Evolutionary conservation across 1,284 basidiomycete species (phyloP).

Genomic region (Volvariella volvacea): DNA sequence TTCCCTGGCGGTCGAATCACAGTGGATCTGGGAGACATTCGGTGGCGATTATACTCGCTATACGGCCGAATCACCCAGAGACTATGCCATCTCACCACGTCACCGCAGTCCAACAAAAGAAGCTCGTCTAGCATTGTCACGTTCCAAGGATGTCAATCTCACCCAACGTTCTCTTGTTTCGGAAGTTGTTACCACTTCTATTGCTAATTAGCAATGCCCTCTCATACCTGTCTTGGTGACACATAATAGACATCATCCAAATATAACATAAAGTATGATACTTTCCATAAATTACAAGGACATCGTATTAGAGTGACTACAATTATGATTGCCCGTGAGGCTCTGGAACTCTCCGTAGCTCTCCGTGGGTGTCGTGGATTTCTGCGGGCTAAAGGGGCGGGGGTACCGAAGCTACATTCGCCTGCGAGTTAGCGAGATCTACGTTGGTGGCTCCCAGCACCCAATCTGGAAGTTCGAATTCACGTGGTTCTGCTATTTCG

Average conservation of each 20-base stretch:
- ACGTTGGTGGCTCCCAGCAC: too few species aligned
- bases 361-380: too few species aligned
- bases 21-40: slow-evolving; percentile 22
- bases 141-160: slow-evolving; percentile 33
- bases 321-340: background rate
- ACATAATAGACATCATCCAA: too few species aligned
- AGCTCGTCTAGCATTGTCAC: slow-evolving; percentile 35
- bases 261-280: slow-evolving; percentile 1
- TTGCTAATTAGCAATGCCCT: slow-evolving; percentile 4
- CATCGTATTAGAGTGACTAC: background rate
- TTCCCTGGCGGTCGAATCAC: too few species aligned
- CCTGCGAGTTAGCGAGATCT: too few species aligned
- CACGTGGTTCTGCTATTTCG: slow-evolving; percentile 17
- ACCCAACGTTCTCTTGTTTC: slow-evolving; percentile 10
- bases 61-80: slow-evolving; percentile 17
- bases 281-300: slow-evolving; percentile 4
- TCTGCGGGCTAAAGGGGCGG: too few species aligned
- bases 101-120: slow-evolving; percentile 32
- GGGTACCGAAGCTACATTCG: too few species aligned
- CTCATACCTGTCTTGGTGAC: too few species aligned
- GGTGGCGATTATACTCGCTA: slow-evolving; percentile 49
- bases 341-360: too few species aligned
- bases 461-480: slow-evolving; percentile 24
- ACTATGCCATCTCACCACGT: slow-evolving; percentile 17
- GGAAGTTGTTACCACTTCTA: slow-evolving; percentile 11